A percentile compares a stretch with the other conserved stretches of the same genome.
Evolutionary conservation across 2,329 filamentous ascomycete genomes (phyloP).

Genomic region (Colletotrichum tropicale): DNA sequence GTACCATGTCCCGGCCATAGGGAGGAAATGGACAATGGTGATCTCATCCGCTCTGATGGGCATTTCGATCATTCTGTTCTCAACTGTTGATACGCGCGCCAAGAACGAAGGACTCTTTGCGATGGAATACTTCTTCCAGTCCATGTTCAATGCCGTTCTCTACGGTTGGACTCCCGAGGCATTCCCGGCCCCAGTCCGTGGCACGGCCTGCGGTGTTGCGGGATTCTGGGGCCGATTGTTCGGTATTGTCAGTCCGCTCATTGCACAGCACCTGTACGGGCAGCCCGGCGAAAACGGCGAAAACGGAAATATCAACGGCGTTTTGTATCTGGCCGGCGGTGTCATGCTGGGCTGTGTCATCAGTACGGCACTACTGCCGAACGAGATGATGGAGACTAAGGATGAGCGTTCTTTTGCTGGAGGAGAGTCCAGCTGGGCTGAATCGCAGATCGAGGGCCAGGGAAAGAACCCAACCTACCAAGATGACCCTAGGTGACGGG

Average conservation of each 20-base stretch:
- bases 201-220: slow-evolving; percentile 58
- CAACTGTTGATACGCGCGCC: slow-evolving; percentile 27
- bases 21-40: slow-evolving; percentile 30
- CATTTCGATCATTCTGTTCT: slow-evolving; percentile 28
- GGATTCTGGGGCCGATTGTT: slow-evolving; percentile 64
- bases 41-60: slow-evolving; percentile 28
- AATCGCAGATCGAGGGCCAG: not conserved
- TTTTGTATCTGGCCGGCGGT: slow-evolving; percentile 22
- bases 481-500: not conserved
- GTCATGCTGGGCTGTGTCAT: slow-evolving; percentile 58
- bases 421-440: not conserved
- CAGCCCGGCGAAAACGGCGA: slow-evolving; percentile 31
- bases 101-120: slow-evolving; percentile 29
- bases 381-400: slow-evolving; percentile 34
- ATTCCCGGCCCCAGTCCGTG: slow-evolving; percentile 50
- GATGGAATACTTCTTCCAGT: slow-evolving; percentile 34
- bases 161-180: slow-evolving; percentile 22
- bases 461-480: not conserved
- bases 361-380: slow-evolving; percentile 53
- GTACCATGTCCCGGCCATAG: slow-evolving; percentile 45
- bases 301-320: not conserved
- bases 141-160: slow-evolving; percentile 23
- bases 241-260: slow-evolving; percentile 61
- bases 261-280: slow-evolving; percentile 51
- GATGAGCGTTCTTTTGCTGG: slow-evolving; percentile 27